phyloP scores from a whole-genome alignment of 805 yeast species.

The Pichia rugopelliculosa region DNA sequence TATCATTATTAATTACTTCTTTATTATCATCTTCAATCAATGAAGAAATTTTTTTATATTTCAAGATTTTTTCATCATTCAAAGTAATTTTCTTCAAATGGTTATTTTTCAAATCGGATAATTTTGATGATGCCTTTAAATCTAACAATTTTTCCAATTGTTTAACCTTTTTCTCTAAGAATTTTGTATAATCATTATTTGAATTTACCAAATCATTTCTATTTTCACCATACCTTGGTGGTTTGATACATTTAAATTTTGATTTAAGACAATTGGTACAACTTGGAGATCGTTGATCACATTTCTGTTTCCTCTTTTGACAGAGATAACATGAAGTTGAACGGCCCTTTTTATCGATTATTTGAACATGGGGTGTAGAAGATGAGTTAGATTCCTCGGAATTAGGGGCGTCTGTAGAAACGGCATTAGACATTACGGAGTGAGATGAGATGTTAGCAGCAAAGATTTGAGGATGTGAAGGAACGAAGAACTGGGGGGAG shows the following conservation, averaged over 20 bases:
- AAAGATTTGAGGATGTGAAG: too few relatives aligned
- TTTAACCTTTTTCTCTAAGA: conserved; percentile 48
- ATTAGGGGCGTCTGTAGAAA: not conserved
- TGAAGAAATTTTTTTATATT: conserved; percentile 25
- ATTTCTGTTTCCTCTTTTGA: conserved; percentile 52
- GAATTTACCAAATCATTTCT: conserved; percentile 19
- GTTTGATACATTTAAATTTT: conserved; percentile 54
- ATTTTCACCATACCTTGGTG: conserved; percentile 44
- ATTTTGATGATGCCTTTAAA: not conserved
- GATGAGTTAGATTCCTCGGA: not conserved
- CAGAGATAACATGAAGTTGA: conserved; percentile 51
- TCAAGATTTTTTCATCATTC: conserved; percentile 15
- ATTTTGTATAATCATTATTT: conserved; percentile 52
- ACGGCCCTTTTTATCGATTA: conserved; percentile 42
- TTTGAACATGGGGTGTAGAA: not conserved
- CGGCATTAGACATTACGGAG: not conserved
- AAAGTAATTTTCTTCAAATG: not conserved
- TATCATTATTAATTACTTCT: not conserved
- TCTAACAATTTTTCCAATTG: conserved; percentile 43
- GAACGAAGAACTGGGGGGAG: too few relatives aligned
- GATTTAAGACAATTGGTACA: conserved; percentile 64
- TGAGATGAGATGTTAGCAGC: not conserved
- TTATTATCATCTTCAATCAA: conserved; percentile 7
- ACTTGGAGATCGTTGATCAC: conserved; percentile 58
- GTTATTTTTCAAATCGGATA: not conserved